Evolutionary conservation across 2,329 filamentous ascomycete genomes (phyloP), one percentile per base, ranked within the genome.

Genomic region (Alternaria burnsii): DNA sequence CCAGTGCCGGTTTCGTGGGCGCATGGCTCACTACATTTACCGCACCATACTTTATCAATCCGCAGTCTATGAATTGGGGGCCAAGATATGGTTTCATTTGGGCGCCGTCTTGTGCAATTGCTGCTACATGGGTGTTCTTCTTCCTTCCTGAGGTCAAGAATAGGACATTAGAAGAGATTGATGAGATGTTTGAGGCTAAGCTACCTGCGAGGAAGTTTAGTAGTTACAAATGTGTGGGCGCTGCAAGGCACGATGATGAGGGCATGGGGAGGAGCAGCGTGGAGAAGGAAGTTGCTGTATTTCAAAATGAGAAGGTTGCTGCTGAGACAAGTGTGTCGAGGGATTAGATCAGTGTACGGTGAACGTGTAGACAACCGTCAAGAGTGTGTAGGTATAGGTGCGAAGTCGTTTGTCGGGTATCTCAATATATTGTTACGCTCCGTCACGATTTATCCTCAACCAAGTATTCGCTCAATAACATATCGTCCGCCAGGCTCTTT

Each of bases 401-500:
- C 4, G 9, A 12, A 11, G 5, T 12, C 9, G 3, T 2, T 36
- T 12, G 10, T 38, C 18, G 43, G 44, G 26, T 59, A 56, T 59
- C 52, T 59, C 30, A 42, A 47, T 34, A 20, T 34, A 58, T 52
- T 43, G 40, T 24, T n/a, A 32, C 30, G 50, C 55, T 28, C 32
- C 26, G 7, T 42, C 34, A 34, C 50, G 8, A 3, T 41, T 24
- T 30, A 14, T 24, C n/a, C 11, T 61, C 51, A 78, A 5, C 64
- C 71, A 52, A 82, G 36, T 20, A 86, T 82, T 71, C 81, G 83
- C 72, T 88, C 89, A 62, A 91, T 86, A 66, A 91, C 85, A 92
- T 93, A 97, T 0, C 90, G 62, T 12, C 70, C 88, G 40, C 87
- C 90, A 1, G 83, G 76, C 60, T 92, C 86, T 80, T 90, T 93